Percentiles rank a stretch among this genome's conserved stretches.
phyloP scores from a whole-genome alignment of 768 basidiomycete species.

The Gelatoporia subvermispora region DNA sequence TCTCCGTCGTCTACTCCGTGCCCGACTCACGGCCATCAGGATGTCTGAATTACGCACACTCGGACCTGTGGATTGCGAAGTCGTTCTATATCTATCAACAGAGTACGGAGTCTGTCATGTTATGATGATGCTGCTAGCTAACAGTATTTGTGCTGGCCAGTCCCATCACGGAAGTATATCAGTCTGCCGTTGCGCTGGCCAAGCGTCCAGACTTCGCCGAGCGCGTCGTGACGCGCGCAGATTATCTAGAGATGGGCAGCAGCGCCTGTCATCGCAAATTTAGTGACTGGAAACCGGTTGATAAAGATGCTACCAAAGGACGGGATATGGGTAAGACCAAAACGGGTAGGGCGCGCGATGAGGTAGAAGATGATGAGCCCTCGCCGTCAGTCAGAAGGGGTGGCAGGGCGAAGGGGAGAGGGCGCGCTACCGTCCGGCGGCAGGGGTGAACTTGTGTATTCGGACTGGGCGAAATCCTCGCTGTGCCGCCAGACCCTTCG shows the following conservation, averaged over 20 bases:
- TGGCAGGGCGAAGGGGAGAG: conserved; percentile 15
- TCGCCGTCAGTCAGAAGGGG: conserved; percentile 11
- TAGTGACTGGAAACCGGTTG: conserved; percentile 46
- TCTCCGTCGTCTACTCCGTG: conserved; percentile 1
- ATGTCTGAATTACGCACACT: conserved; percentile 69
- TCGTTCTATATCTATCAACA: conserved; percentile 63
- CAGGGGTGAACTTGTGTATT: conserved; percentile 6
- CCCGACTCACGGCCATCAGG: conserved; percentile 35
- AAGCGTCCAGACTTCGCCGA: conserved; percentile 44
- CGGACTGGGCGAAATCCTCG: too few relatives aligned
- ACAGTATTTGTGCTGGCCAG: conserved; percentile 30
- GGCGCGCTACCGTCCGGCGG: conserved; percentile 10
- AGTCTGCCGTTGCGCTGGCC: conserved; percentile 55
- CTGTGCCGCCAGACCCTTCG: too few relatives aligned
- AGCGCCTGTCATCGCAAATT: conserved; percentile 74
- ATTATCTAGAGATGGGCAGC: conserved; percentile 83
- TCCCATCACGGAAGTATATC: conserved; percentile 63
- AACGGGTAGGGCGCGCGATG: neutral
- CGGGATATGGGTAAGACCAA: conserved; percentile 12
- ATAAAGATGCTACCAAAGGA: conserved; percentile 10
- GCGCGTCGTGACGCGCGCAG: conserved; percentile 64
- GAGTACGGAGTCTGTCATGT: conserved; percentile 49
- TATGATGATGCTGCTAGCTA: conserved; percentile 11
- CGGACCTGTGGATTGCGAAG: conserved; percentile 78
- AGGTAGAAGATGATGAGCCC: conserved; percentile 10